These are phyloP conservation scores for Ligustrum vulgare DNA, from an alignment of 257 asterid genomes.

Conservation along the genomic window DNA sequence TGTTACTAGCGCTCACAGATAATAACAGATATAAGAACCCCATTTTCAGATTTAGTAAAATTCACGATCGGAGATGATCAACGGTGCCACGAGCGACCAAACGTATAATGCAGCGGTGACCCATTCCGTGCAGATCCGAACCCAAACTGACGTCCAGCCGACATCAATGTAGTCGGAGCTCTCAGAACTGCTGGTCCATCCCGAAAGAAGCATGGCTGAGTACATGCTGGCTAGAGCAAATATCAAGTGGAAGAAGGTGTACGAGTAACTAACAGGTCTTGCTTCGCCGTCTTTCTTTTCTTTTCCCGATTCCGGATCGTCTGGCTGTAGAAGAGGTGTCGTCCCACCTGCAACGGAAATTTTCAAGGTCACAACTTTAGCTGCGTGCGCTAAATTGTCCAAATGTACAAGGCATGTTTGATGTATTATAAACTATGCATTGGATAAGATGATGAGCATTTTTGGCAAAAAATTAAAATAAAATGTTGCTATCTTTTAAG, in stretches of 20 bases:
- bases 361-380: background rate
- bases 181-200: conserved; percentile 85
- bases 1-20: background rate
- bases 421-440: background rate
- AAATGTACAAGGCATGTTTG: background rate
- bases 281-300: conserved; percentile 50
- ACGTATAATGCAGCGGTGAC: conserved; percentile 83
- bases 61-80: conserved; percentile 76
- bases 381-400: background rate
- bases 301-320: conserved; percentile 76
- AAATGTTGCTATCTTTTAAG: no score
- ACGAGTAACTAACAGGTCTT: conserved; percentile 81
- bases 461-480: no score
- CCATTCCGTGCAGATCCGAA: conserved; percentile 82
- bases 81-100: conserved; percentile 94
- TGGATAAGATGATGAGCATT: no score
- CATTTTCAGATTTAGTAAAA: conserved; percentile 40
- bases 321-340: conserved; percentile 67
- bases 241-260: conserved; percentile 90
- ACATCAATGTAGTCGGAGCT: conserved; percentile 75
- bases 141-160: conserved; percentile 97
- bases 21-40: background rate
- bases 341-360: conserved; percentile 44
- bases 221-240: conserved; percentile 98
- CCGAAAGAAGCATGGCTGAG: conserved; percentile 97